Percentiles rank a stretch among this genome's conserved stretches.
These are phyloP conservation scores for Ascochyta fabae DNA, from an alignment of 2,329 filamentous ascomycete species.

Conservation along the genomic window DNA sequence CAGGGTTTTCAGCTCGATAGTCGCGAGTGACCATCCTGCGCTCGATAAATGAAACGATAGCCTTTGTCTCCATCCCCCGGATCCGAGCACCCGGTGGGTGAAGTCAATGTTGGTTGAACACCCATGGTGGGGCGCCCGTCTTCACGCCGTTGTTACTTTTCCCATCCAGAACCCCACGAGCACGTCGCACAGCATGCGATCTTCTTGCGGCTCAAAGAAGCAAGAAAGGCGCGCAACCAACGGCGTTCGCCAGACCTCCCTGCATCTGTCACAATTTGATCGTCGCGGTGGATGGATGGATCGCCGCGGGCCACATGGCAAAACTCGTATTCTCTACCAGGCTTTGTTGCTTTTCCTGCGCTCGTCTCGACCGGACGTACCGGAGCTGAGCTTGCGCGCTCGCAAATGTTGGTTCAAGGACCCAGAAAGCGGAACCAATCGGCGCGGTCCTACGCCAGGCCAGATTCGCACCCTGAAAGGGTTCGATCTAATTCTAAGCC, in stretches of 20 bases:
- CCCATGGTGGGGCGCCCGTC: background rate
- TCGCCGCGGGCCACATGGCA: conserved; percentile 9
- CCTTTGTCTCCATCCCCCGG: background rate
- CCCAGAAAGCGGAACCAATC: background rate
- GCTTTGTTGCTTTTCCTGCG: conserved; percentile 1
- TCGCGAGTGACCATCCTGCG: too few relatives aligned
- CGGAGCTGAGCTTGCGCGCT: background rate
- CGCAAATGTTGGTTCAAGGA: background rate
- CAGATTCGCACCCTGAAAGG: conserved; percentile 1
- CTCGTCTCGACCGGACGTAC: background rate
- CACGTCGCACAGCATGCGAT: conserved; percentile 11
- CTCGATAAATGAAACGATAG: background rate
- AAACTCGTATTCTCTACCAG: conserved; percentile 5
- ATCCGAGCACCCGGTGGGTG: background rate
- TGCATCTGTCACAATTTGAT: background rate
- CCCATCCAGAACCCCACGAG: background rate
- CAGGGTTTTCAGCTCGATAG: too few relatives aligned
- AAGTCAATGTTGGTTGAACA: background rate
- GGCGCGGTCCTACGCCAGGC: background rate
- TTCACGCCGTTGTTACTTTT: background rate
- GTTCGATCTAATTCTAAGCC: background rate
- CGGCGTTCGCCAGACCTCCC: conserved; percentile 11
- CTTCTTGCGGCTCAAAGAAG: conserved; percentile 1
- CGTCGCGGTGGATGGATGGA: background rate
- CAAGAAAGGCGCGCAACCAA: background rate